A percentile compares a stretch with the other conserved stretches of the same genome.
phyloP scores from a whole-genome alignment of 2,329 filamentous ascomycete genomes.

The Eutypella sp. region DNA sequence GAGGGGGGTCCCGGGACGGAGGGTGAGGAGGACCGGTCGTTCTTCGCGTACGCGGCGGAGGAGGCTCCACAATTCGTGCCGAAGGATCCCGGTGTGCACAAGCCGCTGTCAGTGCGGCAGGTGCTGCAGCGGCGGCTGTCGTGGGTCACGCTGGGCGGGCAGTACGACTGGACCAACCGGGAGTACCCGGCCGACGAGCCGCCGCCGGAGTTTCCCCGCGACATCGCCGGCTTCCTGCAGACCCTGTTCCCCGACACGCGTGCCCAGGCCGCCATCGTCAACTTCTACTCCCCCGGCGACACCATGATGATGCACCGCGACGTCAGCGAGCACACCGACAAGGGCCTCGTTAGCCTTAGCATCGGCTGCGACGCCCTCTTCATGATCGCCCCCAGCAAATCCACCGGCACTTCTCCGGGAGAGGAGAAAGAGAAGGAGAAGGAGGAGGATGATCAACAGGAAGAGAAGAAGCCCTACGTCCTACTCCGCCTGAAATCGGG shows the following conservation, averaged over 20 bases:
- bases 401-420: slow-evolving; percentile 13
- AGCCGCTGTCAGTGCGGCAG: slow-evolving; percentile 62
- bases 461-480: slow-evolving; percentile 45
- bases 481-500: slow-evolving; percentile 72
- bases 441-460: slow-evolving; percentile 9
- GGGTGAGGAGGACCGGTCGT: slow-evolving; percentile 34
- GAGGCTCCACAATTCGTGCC: slow-evolving; percentile 56
- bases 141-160: slow-evolving; percentile 91
- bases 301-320: slow-evolving; percentile 91
- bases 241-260: slow-evolving; percentile 69
- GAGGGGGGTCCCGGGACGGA: no score
- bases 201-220: slow-evolving; percentile 68
- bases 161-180: slow-evolving; percentile 94
- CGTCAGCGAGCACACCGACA: slow-evolving; percentile 78
- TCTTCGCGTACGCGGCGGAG: slow-evolving; percentile 48
- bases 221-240: slow-evolving; percentile 64
- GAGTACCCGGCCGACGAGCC: slow-evolving; percentile 65
- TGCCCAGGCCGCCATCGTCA: slow-evolving; percentile 88
- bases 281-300: slow-evolving; percentile 86
- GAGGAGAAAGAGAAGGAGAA: slow-evolving; percentile 18
- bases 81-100: slow-evolving; percentile 69
- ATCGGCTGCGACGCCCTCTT: slow-evolving; percentile 90
- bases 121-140: slow-evolving; percentile 77
- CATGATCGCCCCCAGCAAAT: slow-evolving; percentile 65
- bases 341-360: slow-evolving; percentile 77